Percentiles rank a stretch among this genome's conserved stretches.
phyloP scores from a whole-genome alignment of 495 filamentous ascomycete genomes.

The Physcia stellaris region DNA sequence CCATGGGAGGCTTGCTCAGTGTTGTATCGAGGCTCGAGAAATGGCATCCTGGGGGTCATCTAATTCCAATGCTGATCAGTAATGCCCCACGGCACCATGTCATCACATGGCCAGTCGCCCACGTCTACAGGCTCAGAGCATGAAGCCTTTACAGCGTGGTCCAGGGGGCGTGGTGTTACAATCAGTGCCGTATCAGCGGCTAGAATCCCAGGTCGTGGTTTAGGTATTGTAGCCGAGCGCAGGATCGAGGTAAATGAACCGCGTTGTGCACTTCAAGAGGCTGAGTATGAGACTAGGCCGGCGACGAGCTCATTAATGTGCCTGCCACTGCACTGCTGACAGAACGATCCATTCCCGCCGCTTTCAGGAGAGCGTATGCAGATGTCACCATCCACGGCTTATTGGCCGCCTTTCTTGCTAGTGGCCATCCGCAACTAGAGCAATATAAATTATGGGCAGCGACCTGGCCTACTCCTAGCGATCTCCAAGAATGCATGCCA shows the following conservation, averaged over 20 bases:
- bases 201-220: conserved; percentile 49
- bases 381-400: conserved; percentile 52
- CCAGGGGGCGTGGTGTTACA: conserved; percentile 39
- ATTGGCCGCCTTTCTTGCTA: conserved; percentile 54
- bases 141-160: conserved; percentile 47
- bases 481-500: conserved; percentile 52
- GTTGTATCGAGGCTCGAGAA: too few species aligned
- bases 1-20: too few species aligned
- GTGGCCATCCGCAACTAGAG: conserved; percentile 23
- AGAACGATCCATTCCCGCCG: conserved; percentile 40
- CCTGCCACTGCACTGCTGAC: conserved; percentile 52
- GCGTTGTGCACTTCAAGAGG: neutral
- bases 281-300: conserved; percentile 20
- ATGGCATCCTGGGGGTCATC: too few species aligned
- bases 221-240: conserved; percentile 59
- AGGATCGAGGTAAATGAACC: conserved; percentile 45
- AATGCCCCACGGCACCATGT: too few species aligned
- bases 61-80: too few species aligned
- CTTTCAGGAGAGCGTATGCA: conserved; percentile 29
- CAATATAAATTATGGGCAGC: conserved; percentile 45
- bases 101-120: too few species aligned
- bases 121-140: conserved; percentile 30
- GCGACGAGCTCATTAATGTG: conserved; percentile 45
- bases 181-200: conserved; percentile 46
- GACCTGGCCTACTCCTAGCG: conserved; percentile 47